phyloP scores from a whole-genome alignment of 192 early-diverging fungal species.

The Coemansia aciculifera region DNA sequence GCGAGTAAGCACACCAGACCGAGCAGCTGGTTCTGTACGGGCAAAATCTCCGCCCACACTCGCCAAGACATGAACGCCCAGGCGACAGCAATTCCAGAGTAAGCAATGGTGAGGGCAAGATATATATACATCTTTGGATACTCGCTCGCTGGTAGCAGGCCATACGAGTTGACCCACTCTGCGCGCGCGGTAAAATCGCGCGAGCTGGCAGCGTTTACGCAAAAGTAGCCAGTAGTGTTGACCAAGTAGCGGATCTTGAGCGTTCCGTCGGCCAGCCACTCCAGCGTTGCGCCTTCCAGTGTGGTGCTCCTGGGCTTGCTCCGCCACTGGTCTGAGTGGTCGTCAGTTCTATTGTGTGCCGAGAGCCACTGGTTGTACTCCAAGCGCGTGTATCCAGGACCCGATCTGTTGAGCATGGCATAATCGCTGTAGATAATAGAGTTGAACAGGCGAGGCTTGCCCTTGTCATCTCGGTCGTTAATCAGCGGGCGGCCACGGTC shows the following conservation, averaged over 20 bases:
- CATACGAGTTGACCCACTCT: constrained; percentile 77
- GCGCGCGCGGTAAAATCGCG: constrained; percentile 60
- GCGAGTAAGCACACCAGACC: constrained; percentile 83
- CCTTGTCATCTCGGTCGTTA: constrained; percentile 43
- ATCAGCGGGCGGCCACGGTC: constrained; percentile 61
- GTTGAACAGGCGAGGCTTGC: constrained; percentile 35
- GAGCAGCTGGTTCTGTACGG: constrained; percentile 88
- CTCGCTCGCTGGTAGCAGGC: constrained; percentile 78
- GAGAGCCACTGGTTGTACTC: constrained; percentile 28
- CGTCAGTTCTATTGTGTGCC: constrained; percentile 38
- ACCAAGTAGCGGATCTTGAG: constrained; percentile 63
- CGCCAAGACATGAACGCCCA: constrained; percentile 81
- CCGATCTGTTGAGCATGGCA: constrained; percentile 40
- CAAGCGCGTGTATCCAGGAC: constrained; percentile 40
- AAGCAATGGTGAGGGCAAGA: constrained; percentile 70
- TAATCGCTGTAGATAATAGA: constrained; percentile 49
- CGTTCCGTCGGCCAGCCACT: constrained; percentile 38
- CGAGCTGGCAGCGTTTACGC: constrained; percentile 55
- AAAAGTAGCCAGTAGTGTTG: constrained; percentile 82
- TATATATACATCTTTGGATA: constrained; percentile 92
- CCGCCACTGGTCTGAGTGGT: constrained; percentile 22
- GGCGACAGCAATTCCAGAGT: constrained; percentile 67
- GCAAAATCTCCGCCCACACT: constrained; percentile 87
- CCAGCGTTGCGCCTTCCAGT: constrained; percentile 48
- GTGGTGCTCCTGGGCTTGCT: constrained; percentile 24